These are phyloP conservation scores for Macadamia tetraphylla DNA, from an alignment of 164 flowering plant species.

Conservation along the genomic window DNA sequence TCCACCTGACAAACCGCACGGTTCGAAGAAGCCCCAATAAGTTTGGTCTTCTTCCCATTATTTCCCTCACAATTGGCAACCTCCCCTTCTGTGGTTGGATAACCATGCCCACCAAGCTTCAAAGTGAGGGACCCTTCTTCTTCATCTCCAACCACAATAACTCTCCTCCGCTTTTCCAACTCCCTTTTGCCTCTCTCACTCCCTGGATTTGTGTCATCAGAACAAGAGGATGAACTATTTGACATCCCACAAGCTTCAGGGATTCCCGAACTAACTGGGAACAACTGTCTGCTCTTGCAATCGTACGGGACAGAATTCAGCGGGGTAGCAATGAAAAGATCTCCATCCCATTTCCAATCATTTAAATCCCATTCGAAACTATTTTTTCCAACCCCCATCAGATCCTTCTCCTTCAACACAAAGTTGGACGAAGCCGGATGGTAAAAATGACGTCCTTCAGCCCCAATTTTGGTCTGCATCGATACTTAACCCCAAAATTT, in stretches of 20 bases:
- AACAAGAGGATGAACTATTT: conserved; percentile 29
- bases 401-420: conserved; percentile 13
- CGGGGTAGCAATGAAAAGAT: conserved; percentile 38
- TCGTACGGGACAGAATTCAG: conserved; percentile 25
- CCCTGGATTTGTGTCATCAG: conserved; percentile 24
- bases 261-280: conserved; percentile 25
- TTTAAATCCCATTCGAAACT: conserved; percentile 44
- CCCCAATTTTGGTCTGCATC: conserved; percentile 37
- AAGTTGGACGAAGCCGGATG: conserved; percentile 21
- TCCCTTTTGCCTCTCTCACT: conserved; percentile 32
- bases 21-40: conserved; percentile 21
- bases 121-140: conserved; percentile 30
- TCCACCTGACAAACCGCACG: conserved; percentile 75
- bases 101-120: conserved; percentile 37
- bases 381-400: conserved; percentile 26
- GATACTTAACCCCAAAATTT: conserved; percentile 8
- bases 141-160: conserved; percentile 26
- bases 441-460: conserved; percentile 24
- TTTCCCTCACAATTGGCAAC: conserved; percentile 27
- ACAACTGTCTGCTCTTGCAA: conserved; percentile 19
- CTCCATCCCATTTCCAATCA: conserved; percentile 60
- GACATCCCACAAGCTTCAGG: conserved; percentile 11
- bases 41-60: conserved; percentile 37
- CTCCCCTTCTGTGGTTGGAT: conserved; percentile 18
- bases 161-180: conserved; percentile 40